phyloP scores from a whole-genome alignment of 2,329 filamentous ascomycete species.

The Fusarium cicatricum region DNA sequence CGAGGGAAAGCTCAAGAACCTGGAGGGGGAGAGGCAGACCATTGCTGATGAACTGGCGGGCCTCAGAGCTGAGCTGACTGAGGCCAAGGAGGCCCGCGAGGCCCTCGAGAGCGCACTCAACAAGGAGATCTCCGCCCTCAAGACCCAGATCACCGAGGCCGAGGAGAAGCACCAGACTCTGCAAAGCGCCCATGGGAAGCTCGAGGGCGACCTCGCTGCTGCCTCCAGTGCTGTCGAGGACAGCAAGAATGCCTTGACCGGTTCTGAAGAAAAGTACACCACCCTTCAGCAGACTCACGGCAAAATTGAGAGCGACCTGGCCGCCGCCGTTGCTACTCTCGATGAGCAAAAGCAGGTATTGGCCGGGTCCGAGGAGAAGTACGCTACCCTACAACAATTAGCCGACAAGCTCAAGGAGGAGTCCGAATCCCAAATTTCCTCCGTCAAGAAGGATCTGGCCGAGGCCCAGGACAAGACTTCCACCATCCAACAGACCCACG shows the following conservation, averaged over 20 bases:
- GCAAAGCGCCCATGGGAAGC: slow-evolving; percentile 42
- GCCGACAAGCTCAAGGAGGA: slow-evolving; percentile 41
- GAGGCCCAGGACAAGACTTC: slow-evolving; percentile 32
- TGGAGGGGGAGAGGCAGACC: slow-evolving; percentile 43
- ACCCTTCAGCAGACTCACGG: slow-evolving; percentile 40
- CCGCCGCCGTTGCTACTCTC: slow-evolving; percentile 38
- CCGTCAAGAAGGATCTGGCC: slow-evolving; percentile 40
- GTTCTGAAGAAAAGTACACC: slow-evolving; percentile 41
- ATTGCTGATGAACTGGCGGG: slow-evolving; percentile 46
- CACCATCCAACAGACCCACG: slow-evolving; percentile 34
- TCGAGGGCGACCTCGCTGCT: slow-evolving; percentile 45
- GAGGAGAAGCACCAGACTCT: slow-evolving; percentile 46
- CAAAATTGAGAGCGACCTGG: slow-evolving; percentile 41
- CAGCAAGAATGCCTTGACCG: slow-evolving; percentile 39
- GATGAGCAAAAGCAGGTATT: slow-evolving; percentile 43
- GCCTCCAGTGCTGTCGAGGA: slow-evolving; percentile 39
- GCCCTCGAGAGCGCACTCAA: slow-evolving; percentile 45
- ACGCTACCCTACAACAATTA: slow-evolving; percentile 37
- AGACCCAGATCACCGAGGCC: slow-evolving; percentile 47
- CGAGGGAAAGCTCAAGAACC: slow-evolving; percentile 39
- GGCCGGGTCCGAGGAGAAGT: slow-evolving; percentile 41
- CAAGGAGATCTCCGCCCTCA: slow-evolving; percentile 44
- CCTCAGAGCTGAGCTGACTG: slow-evolving; percentile 46
- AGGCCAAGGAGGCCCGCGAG: slow-evolving; percentile 47
- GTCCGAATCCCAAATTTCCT: slow-evolving; percentile 41